Evolutionary conservation across 768 basidiomycete species (phyloP), one percentile per base, ranked within the genome.

Genomic region (Cystofilobasidium ferigula): DNA sequence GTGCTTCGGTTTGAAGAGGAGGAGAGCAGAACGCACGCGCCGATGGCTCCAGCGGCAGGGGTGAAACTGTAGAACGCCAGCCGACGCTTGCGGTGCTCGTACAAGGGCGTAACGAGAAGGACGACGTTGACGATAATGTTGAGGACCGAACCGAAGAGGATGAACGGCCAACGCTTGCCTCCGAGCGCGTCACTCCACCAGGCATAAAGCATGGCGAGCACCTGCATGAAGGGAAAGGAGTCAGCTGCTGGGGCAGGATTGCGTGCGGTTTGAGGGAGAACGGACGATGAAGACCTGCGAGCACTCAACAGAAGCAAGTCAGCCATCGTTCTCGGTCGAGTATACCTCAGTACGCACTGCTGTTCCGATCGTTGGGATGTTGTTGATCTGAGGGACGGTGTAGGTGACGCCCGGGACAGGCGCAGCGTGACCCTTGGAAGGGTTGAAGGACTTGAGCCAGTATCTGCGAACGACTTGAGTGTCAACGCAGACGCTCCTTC

Each of bases 61-160:
- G 56, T 22, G 0, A 63, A 53, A 26, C 42, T 54, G 62, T 63
- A 63, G 9, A 53, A n/a, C 14, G 14, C 51, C 8, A n/a, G 24
- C 9, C 62, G 34, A 22, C 24, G 16, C 51, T 24, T 26, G 36
- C 54, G 20, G 36, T 42, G 26, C 26, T n/a, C 56, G 62, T 63
- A 63, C 7, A 63, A 36, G 24, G 62, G 62, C 9, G 62, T 63
- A 14, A 53, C 26, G 8, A 20, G 13, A 12, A 63, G 54, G 47
- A 63, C 36, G 40, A 38, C 53, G 54, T 63, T 63, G 62, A 54
- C 51, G 36, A 63, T 42, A 26, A 63, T 63, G 54, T 56, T 61
- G 40, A 61, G 42, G 8, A 61, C 40, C 4, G 42, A 45, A 30
- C 62, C 62, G 18, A 63, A 63, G 2, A 54, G 9, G 14, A 63